Conservation (phyloP, 192 early-diverging fungal genomes). For the Backusella liffmaniae region DNA sequence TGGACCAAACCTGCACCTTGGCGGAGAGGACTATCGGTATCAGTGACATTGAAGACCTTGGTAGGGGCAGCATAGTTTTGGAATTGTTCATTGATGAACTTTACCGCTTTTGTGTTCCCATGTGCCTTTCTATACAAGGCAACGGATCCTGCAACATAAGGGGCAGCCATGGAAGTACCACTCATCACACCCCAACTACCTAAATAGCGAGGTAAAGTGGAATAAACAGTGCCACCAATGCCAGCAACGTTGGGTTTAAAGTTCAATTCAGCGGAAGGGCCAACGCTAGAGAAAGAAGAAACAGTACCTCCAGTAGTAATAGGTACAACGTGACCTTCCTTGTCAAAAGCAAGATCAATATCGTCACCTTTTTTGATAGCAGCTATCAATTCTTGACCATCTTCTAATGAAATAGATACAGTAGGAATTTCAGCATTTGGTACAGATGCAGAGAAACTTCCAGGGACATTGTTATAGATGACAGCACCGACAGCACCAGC, state of each 20-base stretch:
- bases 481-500: conserved; percentile 69
- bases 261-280: conserved; percentile 57
- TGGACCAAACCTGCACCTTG: conserved; percentile 61
- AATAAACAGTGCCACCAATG: conserved; percentile 57
- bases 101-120: conserved; percentile 23
- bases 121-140: conserved; percentile 43
- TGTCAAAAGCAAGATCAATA: conserved; percentile 48
- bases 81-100: conserved; percentile 33
- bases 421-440: conserved; percentile 51
- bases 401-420: neutral
- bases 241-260: conserved; percentile 58
- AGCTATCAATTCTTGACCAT: neutral
- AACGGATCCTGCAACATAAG: conserved; percentile 72
- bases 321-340: conserved; percentile 38
- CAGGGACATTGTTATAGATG: conserved; percentile 53
- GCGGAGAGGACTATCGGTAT: conserved; percentile 28
- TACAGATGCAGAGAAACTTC: conserved; percentile 22
- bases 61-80: conserved; percentile 29
- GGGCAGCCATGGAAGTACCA: conserved; percentile 90
- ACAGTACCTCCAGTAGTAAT: conserved; percentile 50
- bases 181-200: conserved; percentile 61
- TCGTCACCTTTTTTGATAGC: conserved; percentile 15
- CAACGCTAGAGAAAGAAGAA: conserved; percentile 67
- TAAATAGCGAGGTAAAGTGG: conserved; percentile 46
- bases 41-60: neutral